phyloP scores from a whole-genome alignment of 495 filamentous ascomycete genomes.

The Tetracladium marchalianum region DNA sequence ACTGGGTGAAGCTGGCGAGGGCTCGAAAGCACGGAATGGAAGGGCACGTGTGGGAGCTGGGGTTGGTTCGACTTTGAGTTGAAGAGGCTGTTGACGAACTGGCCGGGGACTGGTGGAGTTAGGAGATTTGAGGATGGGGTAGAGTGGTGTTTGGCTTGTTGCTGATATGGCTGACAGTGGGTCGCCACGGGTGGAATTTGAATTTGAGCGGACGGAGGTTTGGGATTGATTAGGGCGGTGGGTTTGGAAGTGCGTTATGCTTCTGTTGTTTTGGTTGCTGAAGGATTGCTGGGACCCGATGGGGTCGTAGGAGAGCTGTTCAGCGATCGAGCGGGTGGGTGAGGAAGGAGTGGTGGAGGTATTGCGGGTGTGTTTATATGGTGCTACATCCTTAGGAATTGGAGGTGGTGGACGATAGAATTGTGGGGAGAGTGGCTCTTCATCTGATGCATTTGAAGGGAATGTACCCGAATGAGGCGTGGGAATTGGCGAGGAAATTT shows the following conservation, averaged over 20 bases:
- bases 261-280: background rate
- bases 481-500: slow-evolving; percentile 45
- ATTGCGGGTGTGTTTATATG: slow-evolving; percentile 22
- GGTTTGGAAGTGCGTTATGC: background rate
- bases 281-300: background rate
- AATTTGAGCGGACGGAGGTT: slow-evolving; percentile 5
- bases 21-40: slow-evolving; percentile 54
- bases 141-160: slow-evolving; percentile 14
- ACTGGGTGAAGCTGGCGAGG: slow-evolving; percentile 38
- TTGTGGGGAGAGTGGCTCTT: slow-evolving; percentile 40
- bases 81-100: slow-evolving; percentile 18
- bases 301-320: slow-evolving; percentile 9
- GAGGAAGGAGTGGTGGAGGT: slow-evolving; percentile 7
- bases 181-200: slow-evolving; percentile 1
- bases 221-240: slow-evolving; percentile 10
- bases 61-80: background rate
- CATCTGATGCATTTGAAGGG: slow-evolving; percentile 29
- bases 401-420: slow-evolving; percentile 37
- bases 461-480: slow-evolving; percentile 44
- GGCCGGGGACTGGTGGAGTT: slow-evolving; percentile 2
- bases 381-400: slow-evolving; percentile 31
- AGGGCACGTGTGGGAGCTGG: slow-evolving; percentile 33
- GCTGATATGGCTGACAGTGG: slow-evolving; percentile 11
- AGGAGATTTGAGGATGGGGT: background rate
- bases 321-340: slow-evolving; percentile 14